Conservation (phyloP, 768 basidiomycete genomes). For the Sarcodon sp. region DNA sequence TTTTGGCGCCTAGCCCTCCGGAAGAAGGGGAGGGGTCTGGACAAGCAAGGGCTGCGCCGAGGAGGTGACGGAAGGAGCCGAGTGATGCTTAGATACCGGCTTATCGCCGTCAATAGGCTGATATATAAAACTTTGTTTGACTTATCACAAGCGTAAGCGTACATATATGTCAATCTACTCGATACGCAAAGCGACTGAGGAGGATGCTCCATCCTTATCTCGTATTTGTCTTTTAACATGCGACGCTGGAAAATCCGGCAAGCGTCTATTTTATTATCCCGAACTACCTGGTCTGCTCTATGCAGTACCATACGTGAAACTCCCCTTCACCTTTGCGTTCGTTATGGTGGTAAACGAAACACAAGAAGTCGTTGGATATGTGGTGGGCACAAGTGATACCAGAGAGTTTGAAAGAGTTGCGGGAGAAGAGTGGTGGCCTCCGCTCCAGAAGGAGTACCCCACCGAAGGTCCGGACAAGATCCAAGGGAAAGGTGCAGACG, state of each 20-base stretch:
- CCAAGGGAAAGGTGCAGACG: constrained; percentile 19
- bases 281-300: constrained; percentile 64
- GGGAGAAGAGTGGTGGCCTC: constrained; percentile 35
- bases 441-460: neutral
- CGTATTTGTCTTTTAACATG: constrained; percentile 66
- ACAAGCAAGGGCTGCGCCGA: neutral
- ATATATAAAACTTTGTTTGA: no score
- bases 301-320: constrained; percentile 62
- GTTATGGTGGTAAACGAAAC: constrained; percentile 33
- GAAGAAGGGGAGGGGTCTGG: neutral
- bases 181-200: constrained; percentile 34
- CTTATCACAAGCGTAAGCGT: no score
- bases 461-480: constrained; percentile 1
- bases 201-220: constrained; percentile 46
- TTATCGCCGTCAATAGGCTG: no score
- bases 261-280: constrained; percentile 40
- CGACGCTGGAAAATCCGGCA: constrained; percentile 57
- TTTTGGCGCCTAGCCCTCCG: neutral
- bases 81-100: no score
- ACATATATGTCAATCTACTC: neutral
- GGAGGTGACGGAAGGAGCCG: neutral
- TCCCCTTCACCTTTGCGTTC: constrained; percentile 59
- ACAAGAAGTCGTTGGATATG: constrained; percentile 53
- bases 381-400: constrained; percentile 48
- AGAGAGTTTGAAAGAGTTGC: constrained; percentile 55